These are phyloP conservation scores for Lipomyces orientalis DNA, from an alignment of 805 yeast species.

Conservation along the genomic window DNA sequence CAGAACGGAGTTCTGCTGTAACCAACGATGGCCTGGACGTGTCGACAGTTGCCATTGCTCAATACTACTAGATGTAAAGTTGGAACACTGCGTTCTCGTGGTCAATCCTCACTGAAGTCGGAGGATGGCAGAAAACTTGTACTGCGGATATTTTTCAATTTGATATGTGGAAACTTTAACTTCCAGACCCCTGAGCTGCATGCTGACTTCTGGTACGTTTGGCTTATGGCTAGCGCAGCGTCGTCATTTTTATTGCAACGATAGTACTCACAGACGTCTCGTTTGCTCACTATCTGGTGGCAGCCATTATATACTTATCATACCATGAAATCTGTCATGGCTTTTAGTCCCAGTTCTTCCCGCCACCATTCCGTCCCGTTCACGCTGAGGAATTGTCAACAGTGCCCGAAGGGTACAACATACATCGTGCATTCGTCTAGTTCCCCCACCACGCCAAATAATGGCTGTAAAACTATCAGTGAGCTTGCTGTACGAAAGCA, in stretches of 20 bases:
- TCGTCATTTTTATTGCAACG: background rate
- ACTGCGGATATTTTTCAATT: background rate
- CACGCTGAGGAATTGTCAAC: background rate
- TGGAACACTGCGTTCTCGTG: background rate
- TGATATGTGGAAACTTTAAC: background rate
- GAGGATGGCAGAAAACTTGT: background rate
- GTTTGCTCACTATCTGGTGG: background rate
- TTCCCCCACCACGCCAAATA: slow-evolving; percentile 1
- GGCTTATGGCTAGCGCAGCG: background rate
- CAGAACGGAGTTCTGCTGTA: background rate
- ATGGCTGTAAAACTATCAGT: background rate
- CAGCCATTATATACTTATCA: background rate
- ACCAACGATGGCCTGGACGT: background rate
- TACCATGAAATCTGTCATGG: background rate
- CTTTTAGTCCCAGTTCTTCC: background rate
- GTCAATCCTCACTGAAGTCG: background rate
- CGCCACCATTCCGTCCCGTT: slow-evolving; percentile 12
- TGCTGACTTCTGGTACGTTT: background rate
- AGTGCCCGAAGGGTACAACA: background rate
- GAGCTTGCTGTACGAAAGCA: background rate
- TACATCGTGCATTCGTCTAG: background rate
- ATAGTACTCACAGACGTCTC: background rate
- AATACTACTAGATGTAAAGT: background rate
- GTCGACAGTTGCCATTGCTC: slow-evolving; percentile 11
- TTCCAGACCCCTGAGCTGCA: background rate